Evolutionary conservation across 208 protist species (phyloP).

Genomic region (Leishmania guyanensis): DNA sequence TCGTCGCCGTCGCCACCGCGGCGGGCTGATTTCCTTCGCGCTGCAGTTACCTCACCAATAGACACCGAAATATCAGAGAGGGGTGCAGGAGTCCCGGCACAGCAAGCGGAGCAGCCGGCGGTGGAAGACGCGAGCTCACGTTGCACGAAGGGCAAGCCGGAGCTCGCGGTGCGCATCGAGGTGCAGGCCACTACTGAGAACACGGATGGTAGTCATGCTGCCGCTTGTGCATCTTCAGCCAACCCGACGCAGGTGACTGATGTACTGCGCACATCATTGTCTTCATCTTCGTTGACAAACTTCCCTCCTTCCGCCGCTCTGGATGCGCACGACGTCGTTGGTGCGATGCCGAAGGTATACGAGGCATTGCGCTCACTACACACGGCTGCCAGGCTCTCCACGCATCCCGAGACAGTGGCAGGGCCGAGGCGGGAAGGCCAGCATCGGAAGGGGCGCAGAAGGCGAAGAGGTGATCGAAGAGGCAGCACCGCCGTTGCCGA

Average conservation of each 20-base stretch:
- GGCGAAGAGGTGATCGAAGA: not conserved
- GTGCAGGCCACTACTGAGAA: not conserved
- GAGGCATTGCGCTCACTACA: slow-evolving; percentile 19
- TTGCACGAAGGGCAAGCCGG: not conserved
- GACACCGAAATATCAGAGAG: not conserved
- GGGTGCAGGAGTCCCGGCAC: not conserved
- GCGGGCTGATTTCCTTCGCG: not conserved
- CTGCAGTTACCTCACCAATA: not conserved
- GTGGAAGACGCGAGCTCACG: not conserved
- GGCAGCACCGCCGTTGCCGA: not conserved
- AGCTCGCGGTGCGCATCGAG: not conserved
- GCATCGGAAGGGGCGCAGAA: no score
- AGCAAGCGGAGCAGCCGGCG: not conserved
- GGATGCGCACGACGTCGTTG: not conserved
- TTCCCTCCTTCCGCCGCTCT: not conserved
- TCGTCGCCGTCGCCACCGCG: not conserved
- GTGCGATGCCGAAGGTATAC: not conserved
- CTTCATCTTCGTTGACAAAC: not conserved
- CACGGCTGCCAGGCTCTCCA: slow-evolving; percentile 10
- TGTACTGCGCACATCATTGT: not conserved
- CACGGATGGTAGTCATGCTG: not conserved
- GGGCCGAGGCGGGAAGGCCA: not conserved
- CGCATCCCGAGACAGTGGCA: not conserved
- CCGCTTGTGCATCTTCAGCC: not conserved
- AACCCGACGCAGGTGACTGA: not conserved